Evolutionary conservation across 2,329 filamentous ascomycete genomes (phyloP).

Genomic region (Monosporascus sp.): DNA sequence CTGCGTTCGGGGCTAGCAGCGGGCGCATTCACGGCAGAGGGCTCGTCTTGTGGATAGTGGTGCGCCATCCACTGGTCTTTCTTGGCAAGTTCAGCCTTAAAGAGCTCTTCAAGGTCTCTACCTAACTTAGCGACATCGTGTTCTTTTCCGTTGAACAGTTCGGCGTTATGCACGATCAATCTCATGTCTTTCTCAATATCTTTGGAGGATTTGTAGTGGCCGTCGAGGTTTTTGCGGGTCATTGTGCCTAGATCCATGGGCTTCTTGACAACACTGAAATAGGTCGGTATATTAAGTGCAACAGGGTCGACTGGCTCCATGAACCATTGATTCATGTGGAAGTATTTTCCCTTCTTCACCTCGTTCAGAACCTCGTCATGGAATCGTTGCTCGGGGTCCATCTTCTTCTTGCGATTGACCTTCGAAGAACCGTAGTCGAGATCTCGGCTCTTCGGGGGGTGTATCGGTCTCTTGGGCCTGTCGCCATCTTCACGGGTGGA

Average conservation of each 20-base stretch:
- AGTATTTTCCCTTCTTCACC: slow-evolving; percentile 69
- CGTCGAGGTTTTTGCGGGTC: slow-evolving; percentile 66
- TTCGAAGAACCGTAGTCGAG: slow-evolving; percentile 72
- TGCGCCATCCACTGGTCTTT: slow-evolving; percentile 79
- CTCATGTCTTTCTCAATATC: slow-evolving; percentile 82
- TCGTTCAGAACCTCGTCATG: slow-evolving; percentile 78
- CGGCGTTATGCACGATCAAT: slow-evolving; percentile 85
- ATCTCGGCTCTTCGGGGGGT: slow-evolving; percentile 85
- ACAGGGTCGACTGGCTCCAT: slow-evolving; percentile 85
- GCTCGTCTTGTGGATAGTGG: slow-evolving; percentile 52
- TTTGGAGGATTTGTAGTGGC: slow-evolving; percentile 75
- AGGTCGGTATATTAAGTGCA: slow-evolving; percentile 86
- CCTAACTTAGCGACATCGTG: slow-evolving; percentile 72
- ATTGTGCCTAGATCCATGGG: slow-evolving; percentile 95
- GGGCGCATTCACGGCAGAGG: slow-evolving; percentile 44
- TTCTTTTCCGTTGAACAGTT: slow-evolving; percentile 75
- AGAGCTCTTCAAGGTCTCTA: slow-evolving; percentile 67
- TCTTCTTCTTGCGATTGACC: slow-evolving; percentile 81
- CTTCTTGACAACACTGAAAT: slow-evolving; percentile 90
- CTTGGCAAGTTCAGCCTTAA: slow-evolving; percentile 68
- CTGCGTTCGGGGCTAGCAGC: slow-evolving; percentile 60
- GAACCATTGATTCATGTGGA: slow-evolving; percentile 67
- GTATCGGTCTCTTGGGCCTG: slow-evolving; percentile 88
- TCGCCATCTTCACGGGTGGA: slow-evolving; percentile 71
- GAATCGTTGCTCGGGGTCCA: slow-evolving; percentile 83